These are phyloP conservation scores for Phytophthora citrophthora DNA, from an alignment of 352 stramenopile species.

Conservation along the genomic window DNA sequence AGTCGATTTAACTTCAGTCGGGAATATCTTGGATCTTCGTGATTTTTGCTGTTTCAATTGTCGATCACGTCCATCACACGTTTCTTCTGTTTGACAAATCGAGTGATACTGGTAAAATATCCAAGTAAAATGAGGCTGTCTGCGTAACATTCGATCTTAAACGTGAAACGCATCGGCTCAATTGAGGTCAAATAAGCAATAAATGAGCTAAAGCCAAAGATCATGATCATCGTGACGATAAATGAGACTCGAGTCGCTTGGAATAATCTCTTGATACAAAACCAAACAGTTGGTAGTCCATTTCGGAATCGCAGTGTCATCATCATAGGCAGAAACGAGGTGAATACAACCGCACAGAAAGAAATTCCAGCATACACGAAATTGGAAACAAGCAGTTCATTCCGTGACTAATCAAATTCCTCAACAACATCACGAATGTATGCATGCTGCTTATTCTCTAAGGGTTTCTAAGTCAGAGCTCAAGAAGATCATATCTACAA, in stretches of 20 bases:
- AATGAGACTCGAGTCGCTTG: slow-evolving; percentile 1
- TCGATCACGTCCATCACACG: slow-evolving; percentile 1
- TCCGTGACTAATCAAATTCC: slow-evolving; percentile 3
- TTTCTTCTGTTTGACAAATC: slow-evolving; percentile 11
- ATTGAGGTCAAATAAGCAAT: neutral
- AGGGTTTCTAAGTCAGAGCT: no score
- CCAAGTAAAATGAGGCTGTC: neutral
- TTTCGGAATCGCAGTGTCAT: slow-evolving; percentile 1
- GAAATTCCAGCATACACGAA: slow-evolving; percentile 3
- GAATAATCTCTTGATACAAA: slow-evolving; percentile 3
- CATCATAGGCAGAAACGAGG: slow-evolving; percentile 8
- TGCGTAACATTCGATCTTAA: slow-evolving; percentile 4
- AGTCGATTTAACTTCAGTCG: neutral
- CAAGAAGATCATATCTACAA: no score
- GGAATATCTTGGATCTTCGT: neutral
- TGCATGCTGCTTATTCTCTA: no score
- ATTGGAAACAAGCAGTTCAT: slow-evolving; percentile 15
- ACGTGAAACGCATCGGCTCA: neutral
- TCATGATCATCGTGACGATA: neutral
- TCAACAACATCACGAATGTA: neutral
- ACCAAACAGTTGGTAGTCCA: neutral
- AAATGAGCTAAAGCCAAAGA: slow-evolving; percentile 2
- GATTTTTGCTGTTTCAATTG: neutral
- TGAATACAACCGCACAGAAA: slow-evolving; percentile 5
- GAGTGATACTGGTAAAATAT: neutral